phyloP scores from a whole-genome alignment of 148 eudicot genomes.

The Linanthus parryae region DNA sequence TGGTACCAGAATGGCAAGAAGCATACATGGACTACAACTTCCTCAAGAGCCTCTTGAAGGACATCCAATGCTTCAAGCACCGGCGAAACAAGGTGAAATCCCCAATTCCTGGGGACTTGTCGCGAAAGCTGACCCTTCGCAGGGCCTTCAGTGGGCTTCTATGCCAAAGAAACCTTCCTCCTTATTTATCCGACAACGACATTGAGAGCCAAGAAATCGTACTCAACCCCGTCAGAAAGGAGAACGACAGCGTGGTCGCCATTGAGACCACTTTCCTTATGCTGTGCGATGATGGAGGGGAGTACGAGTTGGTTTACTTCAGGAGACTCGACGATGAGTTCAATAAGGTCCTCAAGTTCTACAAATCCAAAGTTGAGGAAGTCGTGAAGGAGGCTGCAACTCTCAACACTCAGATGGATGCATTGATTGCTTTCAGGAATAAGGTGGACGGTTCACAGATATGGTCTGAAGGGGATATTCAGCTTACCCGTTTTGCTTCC shows the following conservation, averaged over 20 bases:
- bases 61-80: constrained; percentile 11
- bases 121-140: constrained; percentile 12
- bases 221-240: neutral
- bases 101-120: neutral
- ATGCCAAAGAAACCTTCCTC: constrained; percentile 9
- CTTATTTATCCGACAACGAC: neutral
- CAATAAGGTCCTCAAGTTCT: constrained; percentile 19
- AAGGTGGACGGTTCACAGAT: constrained; percentile 15
- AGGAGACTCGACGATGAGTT: constrained; percentile 20
- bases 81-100: neutral
- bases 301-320: constrained; percentile 11
- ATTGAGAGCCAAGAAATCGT: constrained; percentile 16
- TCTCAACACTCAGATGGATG: constrained; percentile 22
- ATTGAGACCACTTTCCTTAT: constrained; percentile 13
- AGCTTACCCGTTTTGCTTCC: constrained; percentile 5
- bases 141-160: constrained; percentile 30
- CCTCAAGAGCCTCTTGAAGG: constrained; percentile 18
- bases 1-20: constrained; percentile 28
- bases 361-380: constrained; percentile 8
- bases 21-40: constrained; percentile 21
- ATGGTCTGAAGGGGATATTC: no score
- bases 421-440: constrained; percentile 14
- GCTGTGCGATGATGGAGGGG: constrained; percentile 16
- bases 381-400: constrained; percentile 16
- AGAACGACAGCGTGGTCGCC: neutral